These are phyloP conservation scores for Botrytis galanthina DNA, from an alignment of 2,329 filamentous ascomycete genomes.

Conservation along the genomic window DNA sequence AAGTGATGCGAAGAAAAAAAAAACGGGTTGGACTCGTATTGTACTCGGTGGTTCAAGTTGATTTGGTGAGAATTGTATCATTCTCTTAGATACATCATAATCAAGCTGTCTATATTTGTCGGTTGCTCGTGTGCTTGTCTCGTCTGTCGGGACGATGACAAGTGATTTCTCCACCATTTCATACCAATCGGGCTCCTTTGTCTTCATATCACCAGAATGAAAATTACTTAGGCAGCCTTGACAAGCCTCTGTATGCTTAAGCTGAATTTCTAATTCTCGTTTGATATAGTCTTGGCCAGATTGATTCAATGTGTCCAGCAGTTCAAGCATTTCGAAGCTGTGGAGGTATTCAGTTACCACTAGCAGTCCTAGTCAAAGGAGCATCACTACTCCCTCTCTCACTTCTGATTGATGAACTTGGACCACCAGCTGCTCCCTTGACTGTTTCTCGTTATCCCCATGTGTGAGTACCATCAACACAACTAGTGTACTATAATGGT, in stretches of 20 bases:
- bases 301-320: neutral
- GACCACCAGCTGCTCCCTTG: conserved; percentile 40
- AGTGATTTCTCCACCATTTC: neutral
- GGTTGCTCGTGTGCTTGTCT: neutral
- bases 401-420: neutral
- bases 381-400: neutral
- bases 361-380: neutral
- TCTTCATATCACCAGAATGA: neutral
- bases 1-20: neutral
- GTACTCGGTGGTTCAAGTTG: neutral
- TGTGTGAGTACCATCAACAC: neutral
- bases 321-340: neutral
- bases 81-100: neutral
- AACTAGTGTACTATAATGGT: neutral
- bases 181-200: neutral
- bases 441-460: conserved; percentile 42
- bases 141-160: neutral
- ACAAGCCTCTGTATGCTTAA: neutral
- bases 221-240: neutral
- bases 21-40: neutral
- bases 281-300: neutral
- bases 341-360: neutral
- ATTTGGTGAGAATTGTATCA: neutral
- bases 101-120: neutral
- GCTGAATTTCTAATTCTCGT: neutral